Percentiles rank a stretch among this genome's conserved stretches.
Evolutionary conservation across 257 asterid species (phyloP).

Genomic region (Nicotiana undulata): DNA sequence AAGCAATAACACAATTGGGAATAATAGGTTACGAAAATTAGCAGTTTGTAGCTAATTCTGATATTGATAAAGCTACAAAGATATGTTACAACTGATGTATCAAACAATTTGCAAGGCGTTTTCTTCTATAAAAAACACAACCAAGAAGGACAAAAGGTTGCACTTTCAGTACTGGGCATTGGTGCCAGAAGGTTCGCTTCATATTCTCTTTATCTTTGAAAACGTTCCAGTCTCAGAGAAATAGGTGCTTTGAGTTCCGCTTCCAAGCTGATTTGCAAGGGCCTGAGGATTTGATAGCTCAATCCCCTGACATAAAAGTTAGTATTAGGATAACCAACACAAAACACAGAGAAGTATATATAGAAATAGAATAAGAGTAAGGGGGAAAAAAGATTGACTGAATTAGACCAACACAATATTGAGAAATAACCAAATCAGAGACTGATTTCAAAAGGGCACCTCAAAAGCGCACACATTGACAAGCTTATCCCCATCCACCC

Average conservation of each 20-base stretch:
- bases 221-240: conserved; percentile 91
- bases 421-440: not conserved
- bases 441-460: not conserved
- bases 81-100: not conserved
- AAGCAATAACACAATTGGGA: not conserved
- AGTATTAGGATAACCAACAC: not conserved
- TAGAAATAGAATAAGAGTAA: not conserved
- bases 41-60: not conserved
- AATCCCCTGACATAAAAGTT: conserved; percentile 52
- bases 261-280: conserved; percentile 54
- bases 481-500: not conserved
- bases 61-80: not conserved
- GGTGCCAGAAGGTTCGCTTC: conserved; percentile 6
- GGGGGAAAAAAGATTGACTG: not conserved
- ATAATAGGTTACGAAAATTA: not conserved
- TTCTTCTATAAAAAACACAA: not conserved
- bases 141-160: not conserved
- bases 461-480: not conserved
- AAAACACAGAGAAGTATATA: not conserved
- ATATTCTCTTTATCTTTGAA: conserved; percentile 74
- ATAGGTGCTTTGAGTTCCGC: conserved; percentile 89
- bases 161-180: not conserved
- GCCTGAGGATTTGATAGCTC: conserved; percentile 97
- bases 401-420: not conserved
- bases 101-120: not conserved